A percentile compares a stretch with the other conserved stretches of the same genome.
Evolutionary conservation across 2,329 filamentous ascomycete species (phyloP).

Genomic region (Phaeosphaeriaceae sp.): DNA sequence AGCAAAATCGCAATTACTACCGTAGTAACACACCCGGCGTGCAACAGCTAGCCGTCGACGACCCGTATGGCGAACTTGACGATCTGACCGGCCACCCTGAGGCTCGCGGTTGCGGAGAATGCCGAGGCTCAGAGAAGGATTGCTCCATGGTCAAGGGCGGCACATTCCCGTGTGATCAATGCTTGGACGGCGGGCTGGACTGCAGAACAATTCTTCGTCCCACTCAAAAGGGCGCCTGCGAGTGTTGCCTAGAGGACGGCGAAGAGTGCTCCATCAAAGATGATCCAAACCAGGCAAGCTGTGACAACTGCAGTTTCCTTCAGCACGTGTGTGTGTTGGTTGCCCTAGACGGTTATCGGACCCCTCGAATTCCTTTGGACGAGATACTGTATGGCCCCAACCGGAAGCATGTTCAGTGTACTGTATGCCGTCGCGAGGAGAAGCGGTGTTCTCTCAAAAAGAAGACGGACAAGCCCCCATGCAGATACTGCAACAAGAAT

Average conservation of each 20-base stretch:
- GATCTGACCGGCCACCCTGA: constrained; percentile 44
- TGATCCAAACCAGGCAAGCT: constrained; percentile 19
- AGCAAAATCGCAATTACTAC: constrained; percentile 7
- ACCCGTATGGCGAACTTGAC: constrained; percentile 27
- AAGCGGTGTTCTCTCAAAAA: constrained; percentile 42
- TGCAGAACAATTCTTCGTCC: constrained; percentile 45
- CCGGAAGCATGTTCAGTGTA: constrained; percentile 30
- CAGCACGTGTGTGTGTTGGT: constrained; percentile 20
- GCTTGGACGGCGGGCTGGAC: constrained; percentile 19
- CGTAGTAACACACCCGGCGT: constrained; percentile 18
- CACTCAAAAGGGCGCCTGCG: constrained; percentile 41
- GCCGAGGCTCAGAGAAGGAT: constrained; percentile 25
- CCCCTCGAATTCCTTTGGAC: constrained; percentile 27
- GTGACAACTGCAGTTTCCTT: constrained; percentile 24
- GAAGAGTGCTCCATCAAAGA: constrained; percentile 33
- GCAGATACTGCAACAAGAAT: constrained; percentile 38
- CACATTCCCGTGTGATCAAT: constrained; percentile 34
- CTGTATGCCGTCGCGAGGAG: constrained; percentile 34
- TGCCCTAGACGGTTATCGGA: constrained; percentile 24
- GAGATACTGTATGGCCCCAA: constrained; percentile 24
- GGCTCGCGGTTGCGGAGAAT: constrained; percentile 45
- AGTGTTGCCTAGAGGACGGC: constrained; percentile 26
- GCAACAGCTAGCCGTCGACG: constrained; percentile 25
- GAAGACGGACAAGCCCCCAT: constrained; percentile 38
- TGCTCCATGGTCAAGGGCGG: constrained; percentile 40